A percentile compares a stretch with the other conserved stretches of the same genome.
phyloP scores from a whole-genome alignment of 345 rosid genomes.

The Raphanus raphanistrum region DNA sequence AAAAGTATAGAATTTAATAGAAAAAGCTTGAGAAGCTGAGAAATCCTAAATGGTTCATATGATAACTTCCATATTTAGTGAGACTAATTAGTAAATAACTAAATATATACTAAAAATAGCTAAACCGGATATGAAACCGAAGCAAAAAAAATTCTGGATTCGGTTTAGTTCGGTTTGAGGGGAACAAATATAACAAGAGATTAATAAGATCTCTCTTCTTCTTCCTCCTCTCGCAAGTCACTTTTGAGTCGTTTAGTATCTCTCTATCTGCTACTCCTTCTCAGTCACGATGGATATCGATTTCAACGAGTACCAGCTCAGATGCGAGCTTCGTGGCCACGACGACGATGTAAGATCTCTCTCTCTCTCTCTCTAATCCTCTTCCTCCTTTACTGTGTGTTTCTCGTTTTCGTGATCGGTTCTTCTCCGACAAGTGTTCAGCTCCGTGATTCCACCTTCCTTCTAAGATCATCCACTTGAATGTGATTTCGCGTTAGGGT shows the following conservation, averaged over 20 bases:
- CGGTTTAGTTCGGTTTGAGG: not conserved
- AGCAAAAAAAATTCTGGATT: not conserved
- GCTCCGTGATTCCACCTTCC: not conserved
- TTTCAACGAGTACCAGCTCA: slow-evolving; percentile 61
- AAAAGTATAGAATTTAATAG: not conserved
- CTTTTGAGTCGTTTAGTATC: slow-evolving; percentile 29
- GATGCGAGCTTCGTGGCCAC: slow-evolving; percentile 86
- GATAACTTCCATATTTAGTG: not conserved
- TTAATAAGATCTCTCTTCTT: not conserved
- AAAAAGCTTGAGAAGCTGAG: not conserved
- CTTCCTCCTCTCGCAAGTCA: slow-evolving; percentile 30
- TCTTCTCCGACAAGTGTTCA: not conserved
- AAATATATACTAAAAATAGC: not conserved
- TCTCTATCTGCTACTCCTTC: slow-evolving; percentile 14
- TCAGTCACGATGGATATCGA: slow-evolving; percentile 65
- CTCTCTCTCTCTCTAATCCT: not conserved
- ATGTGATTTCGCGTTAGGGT: not conserved
- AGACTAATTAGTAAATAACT: not conserved
- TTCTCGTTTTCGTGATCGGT: slow-evolving; percentile 2
- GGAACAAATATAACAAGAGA: not conserved
- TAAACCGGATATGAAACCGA: not conserved
- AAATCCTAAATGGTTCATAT: not conserved
- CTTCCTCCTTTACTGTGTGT: not conserved
- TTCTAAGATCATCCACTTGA: not conserved
- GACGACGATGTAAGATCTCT: slow-evolving; percentile 76